Evolutionary conservation across 176 grass and related monocot species (phyloP).

Genomic region (Cenchrus fungigraminus): DNA sequence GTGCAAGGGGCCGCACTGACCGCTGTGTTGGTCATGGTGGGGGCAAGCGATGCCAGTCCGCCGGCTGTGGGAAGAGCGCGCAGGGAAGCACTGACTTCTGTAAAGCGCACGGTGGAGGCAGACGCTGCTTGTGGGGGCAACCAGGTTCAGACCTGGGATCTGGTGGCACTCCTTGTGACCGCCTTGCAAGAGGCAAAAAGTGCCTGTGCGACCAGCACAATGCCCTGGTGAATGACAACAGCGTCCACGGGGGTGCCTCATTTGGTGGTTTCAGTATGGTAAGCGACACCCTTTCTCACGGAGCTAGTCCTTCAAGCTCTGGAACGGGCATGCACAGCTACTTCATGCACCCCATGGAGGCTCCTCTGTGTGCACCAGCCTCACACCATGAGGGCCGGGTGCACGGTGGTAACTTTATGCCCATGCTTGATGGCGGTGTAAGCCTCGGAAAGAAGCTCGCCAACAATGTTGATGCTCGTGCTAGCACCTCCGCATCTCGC

Average conservation of each 20-base stretch:
- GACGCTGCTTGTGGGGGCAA: conserved; percentile 71
- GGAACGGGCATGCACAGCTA: conserved; percentile 28
- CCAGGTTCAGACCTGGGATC: conserved; percentile 44
- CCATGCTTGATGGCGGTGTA: conserved; percentile 45
- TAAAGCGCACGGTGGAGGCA: conserved; percentile 81
- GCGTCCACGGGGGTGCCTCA: conserved; percentile 58
- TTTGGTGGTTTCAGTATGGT: conserved; percentile 31
- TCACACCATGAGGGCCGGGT: conserved; percentile 64
- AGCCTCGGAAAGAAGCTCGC: conserved; percentile 27
- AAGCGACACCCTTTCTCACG: conserved; percentile 4
- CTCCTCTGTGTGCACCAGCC: neutral
- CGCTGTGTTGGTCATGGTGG: conserved; percentile 83
- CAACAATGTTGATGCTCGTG: neutral
- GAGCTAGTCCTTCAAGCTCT: conserved; percentile 9
- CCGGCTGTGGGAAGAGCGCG: conserved; percentile 69
- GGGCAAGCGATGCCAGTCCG: conserved; percentile 70
- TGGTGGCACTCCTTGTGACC: conserved; percentile 52
- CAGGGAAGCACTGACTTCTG: conserved; percentile 93
- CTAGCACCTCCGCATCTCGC: conserved; percentile 20
- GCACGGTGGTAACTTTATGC: conserved; percentile 68
- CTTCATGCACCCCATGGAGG: conserved; percentile 31
- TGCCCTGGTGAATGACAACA: conserved; percentile 53
- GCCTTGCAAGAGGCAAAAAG: conserved; percentile 65
- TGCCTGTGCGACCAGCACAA: conserved; percentile 62
- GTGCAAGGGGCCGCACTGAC: conserved; percentile 73